Base-by-base conservation (phyloP, 305 asterid species). In the Fraxinus nigra region DNA sequence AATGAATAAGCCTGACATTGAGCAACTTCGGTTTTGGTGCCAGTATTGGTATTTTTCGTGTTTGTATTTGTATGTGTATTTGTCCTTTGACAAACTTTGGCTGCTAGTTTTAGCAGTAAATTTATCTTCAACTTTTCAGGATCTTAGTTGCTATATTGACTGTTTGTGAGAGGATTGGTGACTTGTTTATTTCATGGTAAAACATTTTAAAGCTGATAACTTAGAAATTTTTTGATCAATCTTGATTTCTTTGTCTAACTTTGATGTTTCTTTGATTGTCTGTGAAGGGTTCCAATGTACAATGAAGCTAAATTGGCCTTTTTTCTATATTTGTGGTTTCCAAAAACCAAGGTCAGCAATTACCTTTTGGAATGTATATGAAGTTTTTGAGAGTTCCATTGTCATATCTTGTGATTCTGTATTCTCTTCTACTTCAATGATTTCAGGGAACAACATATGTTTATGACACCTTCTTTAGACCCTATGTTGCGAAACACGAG, bases 11-110 rank as follows among this genome's bases (percentile, higher is more conserved):
- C 75, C 87, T 63, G 84, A 87, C 43, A 87, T 83, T 76, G 88
- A 87, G 76, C 89, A 87, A 87, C 93, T 90, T 84, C 87, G 86
- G 13, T 83, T 87, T 81, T 86, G 89, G 90, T 89, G 92, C 72
- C 87, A 90, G n/a, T 90, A 90, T 72, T 89, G 92, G 91, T 90
- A 89, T 24, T 72, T 59, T 74, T 18, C 73, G 4, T 26, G 38
- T 34, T 34, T 34, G 38, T 34, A 70, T 72, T 30, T 22, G 37
- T 0, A 51, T 72, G 22, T 30, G 35, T 0, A 38, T 77, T 75
- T 5, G 18, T 10, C 26, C 37, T 76, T 26, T 35, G 35, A 38
- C 3, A 30, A 13, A 37, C 24, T 32, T 37, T 56, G 7, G n/a
- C 56, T 20, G 8, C 72, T 38, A 4, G 80, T 40, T 35, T 76